Evolutionary conservation across 805 yeast species (phyloP).

Genomic region (Starmerella apicola): DNA sequence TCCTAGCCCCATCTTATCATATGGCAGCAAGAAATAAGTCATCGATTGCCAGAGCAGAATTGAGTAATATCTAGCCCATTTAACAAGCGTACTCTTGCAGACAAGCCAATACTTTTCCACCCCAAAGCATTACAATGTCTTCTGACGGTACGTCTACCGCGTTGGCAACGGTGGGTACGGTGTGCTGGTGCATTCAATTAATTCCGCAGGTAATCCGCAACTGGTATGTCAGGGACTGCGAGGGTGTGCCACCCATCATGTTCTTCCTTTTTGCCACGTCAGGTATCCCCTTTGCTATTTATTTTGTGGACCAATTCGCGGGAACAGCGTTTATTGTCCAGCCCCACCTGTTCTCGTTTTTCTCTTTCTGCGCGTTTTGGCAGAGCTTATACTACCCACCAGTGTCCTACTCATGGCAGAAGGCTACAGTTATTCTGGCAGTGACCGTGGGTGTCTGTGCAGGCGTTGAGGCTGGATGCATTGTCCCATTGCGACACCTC

Average conservation of each 20-base stretch:
- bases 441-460: conserved; percentile 35
- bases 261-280: conserved; percentile 68
- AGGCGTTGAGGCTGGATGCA: conserved; percentile 58
- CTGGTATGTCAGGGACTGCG: conserved; percentile 62
- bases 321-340: conserved; percentile 73
- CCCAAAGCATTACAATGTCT: too few relatives aligned
- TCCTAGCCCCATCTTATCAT: too few relatives aligned
- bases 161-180: conserved; percentile 78
- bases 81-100: too few relatives aligned
- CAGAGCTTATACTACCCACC: conserved; percentile 74
- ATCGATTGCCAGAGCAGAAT: too few relatives aligned
- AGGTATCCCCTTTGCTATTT: conserved; percentile 80
- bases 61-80: too few relatives aligned
- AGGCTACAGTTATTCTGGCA: conserved; percentile 29
- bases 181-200: conserved; percentile 85
- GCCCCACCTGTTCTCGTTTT: conserved; percentile 68
- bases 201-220: conserved; percentile 75
- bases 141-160: conserved; percentile 26
- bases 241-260: conserved; percentile 83
- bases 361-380: conserved; percentile 53
- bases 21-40: too few relatives aligned
- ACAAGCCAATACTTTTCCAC: too few relatives aligned
- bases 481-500: conserved; percentile 51
- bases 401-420: conserved; percentile 23
- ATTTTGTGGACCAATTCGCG: conserved; percentile 58